phyloP scores from a whole-genome alignment of 306 rosid genomes.

The Nissolia schottii region DNA sequence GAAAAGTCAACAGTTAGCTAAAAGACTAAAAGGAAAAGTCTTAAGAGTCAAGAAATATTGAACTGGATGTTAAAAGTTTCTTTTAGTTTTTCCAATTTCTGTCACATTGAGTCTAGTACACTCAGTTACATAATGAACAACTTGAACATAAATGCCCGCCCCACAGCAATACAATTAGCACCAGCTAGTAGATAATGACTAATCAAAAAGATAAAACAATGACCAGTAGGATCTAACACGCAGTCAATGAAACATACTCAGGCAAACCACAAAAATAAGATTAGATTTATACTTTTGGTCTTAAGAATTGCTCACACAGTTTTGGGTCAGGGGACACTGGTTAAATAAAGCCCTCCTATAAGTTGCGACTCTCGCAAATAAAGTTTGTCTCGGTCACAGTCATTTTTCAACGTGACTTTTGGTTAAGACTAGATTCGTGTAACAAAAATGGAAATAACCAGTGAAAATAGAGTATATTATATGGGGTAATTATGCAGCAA shows the following conservation, averaged over 20 bases:
- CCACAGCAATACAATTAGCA: not conserved
- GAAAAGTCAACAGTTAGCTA: not conserved
- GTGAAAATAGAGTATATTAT: not conserved
- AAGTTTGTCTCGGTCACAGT: too few relatives aligned
- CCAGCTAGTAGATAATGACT: not conserved
- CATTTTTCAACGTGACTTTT: too few relatives aligned
- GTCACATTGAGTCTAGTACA: not conserved
- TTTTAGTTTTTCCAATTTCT: not conserved
- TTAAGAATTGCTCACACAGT: too few relatives aligned
- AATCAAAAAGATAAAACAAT: not conserved
- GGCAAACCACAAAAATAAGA: not conserved
- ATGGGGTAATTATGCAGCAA: not conserved
- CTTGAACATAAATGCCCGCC: not conserved
- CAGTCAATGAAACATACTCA: not conserved
- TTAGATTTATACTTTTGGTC: too few relatives aligned
- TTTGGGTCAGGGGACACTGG: too few relatives aligned
- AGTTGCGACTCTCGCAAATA: too few relatives aligned
- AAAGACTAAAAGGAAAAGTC: not conserved
- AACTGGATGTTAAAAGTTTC: not conserved
- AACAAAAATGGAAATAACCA: not conserved
- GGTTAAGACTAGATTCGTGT: too few relatives aligned
- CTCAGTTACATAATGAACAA: not conserved
- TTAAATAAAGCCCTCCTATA: too few relatives aligned
- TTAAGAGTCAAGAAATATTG: conserved; percentile 24
- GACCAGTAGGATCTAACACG: not conserved